A percentile compares a stretch with the other conserved stretches of the same genome.
Conservation (phyloP, 2,329 filamentous ascomycete genomes). For the Ilyonectria destructans region DNA sequence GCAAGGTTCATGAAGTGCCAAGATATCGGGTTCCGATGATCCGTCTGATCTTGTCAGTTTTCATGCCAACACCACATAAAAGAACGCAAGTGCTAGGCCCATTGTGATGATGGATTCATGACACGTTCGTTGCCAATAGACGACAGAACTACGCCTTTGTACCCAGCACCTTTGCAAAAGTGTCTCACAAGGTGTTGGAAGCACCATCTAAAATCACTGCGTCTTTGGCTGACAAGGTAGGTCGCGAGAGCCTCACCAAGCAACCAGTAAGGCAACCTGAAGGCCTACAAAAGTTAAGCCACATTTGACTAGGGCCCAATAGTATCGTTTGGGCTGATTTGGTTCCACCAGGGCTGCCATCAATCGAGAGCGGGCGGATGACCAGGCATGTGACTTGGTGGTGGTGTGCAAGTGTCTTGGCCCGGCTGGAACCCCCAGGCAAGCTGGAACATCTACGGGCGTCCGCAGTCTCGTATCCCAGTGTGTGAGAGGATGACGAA, state of each 20-base stretch:
- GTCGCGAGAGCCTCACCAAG: slow-evolving; percentile 38
- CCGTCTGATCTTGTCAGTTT: slow-evolving; percentile 14
- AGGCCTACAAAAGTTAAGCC: slow-evolving; percentile 21
- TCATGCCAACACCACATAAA: not conserved
- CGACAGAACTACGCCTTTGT: slow-evolving; percentile 1
- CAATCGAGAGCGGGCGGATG: slow-evolving; percentile 29
- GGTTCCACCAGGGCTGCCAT: slow-evolving; percentile 22
- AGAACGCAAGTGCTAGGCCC: not conserved
- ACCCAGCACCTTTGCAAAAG: slow-evolving; percentile 13
- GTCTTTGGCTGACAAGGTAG: slow-evolving; percentile 20
- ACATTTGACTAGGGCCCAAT: slow-evolving; percentile 33
- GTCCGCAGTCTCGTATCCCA: slow-evolving; percentile 43
- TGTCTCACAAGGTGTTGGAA: slow-evolving; percentile 29
- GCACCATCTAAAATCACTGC: slow-evolving; percentile 22
- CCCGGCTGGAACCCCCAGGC: slow-evolving; percentile 32
- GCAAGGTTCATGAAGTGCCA: slow-evolving; percentile 18
- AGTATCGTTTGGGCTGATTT: slow-evolving; percentile 16
- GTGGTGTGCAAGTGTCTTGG: slow-evolving; percentile 42
- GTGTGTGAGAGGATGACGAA: slow-evolving; percentile 38
- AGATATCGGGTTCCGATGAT: slow-evolving; percentile 25
- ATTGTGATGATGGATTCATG: slow-evolving; percentile 31
- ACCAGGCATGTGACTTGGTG: slow-evolving; percentile 42
- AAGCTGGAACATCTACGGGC: slow-evolving; percentile 36
- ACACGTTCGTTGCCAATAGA: slow-evolving; percentile 33
- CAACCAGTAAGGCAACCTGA: slow-evolving; percentile 22